Percentiles rank a stretch among this genome's conserved stretches.
Conservation (phyloP, 345 rosid genomes). For the Stellera chamaejasme region DNA sequence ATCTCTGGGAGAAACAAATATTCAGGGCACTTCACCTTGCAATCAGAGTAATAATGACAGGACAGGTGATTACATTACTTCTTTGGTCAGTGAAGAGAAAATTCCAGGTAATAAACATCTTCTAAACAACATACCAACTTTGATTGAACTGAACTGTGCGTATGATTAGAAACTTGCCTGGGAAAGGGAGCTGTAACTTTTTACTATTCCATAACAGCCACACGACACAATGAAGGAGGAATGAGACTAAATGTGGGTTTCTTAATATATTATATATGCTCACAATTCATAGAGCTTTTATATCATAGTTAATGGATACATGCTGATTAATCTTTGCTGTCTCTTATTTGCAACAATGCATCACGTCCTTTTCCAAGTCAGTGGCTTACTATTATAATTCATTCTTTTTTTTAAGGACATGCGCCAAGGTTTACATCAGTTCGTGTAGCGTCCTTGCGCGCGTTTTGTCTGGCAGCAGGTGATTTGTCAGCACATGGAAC, state of each 20-base stretch:
- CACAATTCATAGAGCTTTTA: no score
- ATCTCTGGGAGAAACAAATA: constrained; percentile 18
- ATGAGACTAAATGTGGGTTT: no score
- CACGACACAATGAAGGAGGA: no score
- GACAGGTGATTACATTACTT: constrained; percentile 12
- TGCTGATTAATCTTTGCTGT: no score
- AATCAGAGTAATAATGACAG: constrained; percentile 5
- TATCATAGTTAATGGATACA: no score
- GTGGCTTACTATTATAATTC: constrained; percentile 6
- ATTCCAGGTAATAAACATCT: constrained; percentile 31
- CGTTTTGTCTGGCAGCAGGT: constrained; percentile 53
- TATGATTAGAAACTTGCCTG: no score
- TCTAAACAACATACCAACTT: not conserved
- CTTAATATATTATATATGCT: no score
- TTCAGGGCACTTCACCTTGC: constrained; percentile 7
- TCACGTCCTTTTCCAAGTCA: not conserved
- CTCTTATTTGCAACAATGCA: no score
- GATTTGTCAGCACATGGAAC: constrained; percentile 15
- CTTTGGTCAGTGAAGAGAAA: constrained; percentile 14
- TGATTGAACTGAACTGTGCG: no score
- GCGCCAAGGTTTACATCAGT: constrained; percentile 54
- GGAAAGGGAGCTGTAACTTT: no score
- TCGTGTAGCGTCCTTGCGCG: constrained; percentile 63
- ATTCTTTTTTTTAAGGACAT: constrained; percentile 25
- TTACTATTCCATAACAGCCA: no score